These are phyloP conservation scores for Brasenia schreberi DNA, from an alignment of 164 flowering plant species.

Conservation along the genomic window DNA sequence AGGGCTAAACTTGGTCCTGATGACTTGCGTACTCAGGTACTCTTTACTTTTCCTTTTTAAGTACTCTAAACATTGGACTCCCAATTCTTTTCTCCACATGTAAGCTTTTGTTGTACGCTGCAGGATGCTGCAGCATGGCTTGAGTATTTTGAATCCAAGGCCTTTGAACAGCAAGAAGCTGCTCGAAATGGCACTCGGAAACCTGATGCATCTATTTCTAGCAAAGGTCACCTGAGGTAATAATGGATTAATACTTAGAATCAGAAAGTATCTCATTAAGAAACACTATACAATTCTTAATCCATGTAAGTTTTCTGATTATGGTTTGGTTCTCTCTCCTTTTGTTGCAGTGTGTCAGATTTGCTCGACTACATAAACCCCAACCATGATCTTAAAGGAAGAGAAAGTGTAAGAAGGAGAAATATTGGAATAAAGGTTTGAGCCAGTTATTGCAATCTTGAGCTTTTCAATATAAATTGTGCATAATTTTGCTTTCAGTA, in stretches of 20 bases:
- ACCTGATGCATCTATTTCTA: conserved; percentile 99
- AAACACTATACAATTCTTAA: no score
- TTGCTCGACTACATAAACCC: conserved; percentile 95
- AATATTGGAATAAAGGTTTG: conserved; percentile 52
- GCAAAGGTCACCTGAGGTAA: conserved; percentile 99
- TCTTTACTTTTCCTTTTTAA: no score
- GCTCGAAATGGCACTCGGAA: conserved; percentile 90
- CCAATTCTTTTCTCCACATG: no score
- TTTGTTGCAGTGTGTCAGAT: conserved; percentile 79
- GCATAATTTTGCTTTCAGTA: no score
- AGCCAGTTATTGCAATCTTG: not conserved
- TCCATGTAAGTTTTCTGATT: no score
- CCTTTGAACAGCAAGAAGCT: conserved; percentile 99
- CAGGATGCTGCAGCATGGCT: conserved; percentile 99
- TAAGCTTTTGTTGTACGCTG: conserved; percentile 8
- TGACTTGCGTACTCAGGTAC: conserved; percentile 29
- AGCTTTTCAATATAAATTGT: no score
- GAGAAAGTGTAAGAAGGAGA: conserved; percentile 45
- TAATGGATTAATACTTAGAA: no score
- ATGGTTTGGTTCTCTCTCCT: no score
- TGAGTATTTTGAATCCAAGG: conserved; percentile 98
- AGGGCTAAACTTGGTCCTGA: conserved; percentile 62
- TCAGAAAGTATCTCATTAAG: no score
- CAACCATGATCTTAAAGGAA: conserved; percentile 47
- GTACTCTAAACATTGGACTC: no score